A percentile compares a stretch with the other conserved stretches of the same genome.
Evolutionary conservation across 768 basidiomycete species (phyloP).

Genomic region (Strobilomyces confusus): DNA sequence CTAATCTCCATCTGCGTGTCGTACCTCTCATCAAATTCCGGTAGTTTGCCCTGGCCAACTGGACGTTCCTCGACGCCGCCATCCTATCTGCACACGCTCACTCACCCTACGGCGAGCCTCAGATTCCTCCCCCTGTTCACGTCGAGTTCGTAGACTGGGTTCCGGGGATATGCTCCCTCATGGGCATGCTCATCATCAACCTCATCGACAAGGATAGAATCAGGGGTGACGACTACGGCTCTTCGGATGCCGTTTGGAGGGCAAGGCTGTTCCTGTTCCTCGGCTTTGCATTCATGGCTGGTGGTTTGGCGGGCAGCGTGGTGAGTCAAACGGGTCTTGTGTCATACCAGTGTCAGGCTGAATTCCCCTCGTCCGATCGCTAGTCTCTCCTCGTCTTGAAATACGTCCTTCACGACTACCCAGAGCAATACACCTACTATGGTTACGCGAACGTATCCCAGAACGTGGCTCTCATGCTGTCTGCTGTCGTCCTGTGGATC

Average conservation of each 20-base stretch:
- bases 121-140: slow-evolving; percentile 68
- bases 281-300: slow-evolving; percentile 96
- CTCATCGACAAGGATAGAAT: slow-evolving; percentile 93
- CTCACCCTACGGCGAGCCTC: slow-evolving; percentile 66
- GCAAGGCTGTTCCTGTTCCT: slow-evolving; percentile 89
- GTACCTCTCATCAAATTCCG: background rate
- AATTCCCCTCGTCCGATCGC: background rate
- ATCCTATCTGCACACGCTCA: slow-evolving; percentile 86
- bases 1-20: background rate
- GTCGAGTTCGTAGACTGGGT: slow-evolving; percentile 96
- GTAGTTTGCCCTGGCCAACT: slow-evolving; percentile 92
- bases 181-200: slow-evolving; percentile 91
- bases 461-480: slow-evolving; percentile 81
- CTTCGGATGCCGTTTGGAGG: slow-evolving; percentile 84
- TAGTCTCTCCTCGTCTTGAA: slow-evolving; percentile 90
- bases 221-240: slow-evolving; percentile 75
- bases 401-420: slow-evolving; percentile 72
- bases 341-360: background rate
- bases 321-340: slow-evolving; percentile 45
- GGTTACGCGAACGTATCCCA: slow-evolving; percentile 96
- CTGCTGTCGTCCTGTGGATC: slow-evolving; percentile 86
- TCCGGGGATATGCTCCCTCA: slow-evolving; percentile 88
- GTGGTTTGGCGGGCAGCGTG: slow-evolving; percentile 94
- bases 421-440: slow-evolving; percentile 80
- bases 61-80: slow-evolving; percentile 92